phyloP scores from a whole-genome alignment of 495 filamentous ascomycete species.

The Penicillium egyptiacum region DNA sequence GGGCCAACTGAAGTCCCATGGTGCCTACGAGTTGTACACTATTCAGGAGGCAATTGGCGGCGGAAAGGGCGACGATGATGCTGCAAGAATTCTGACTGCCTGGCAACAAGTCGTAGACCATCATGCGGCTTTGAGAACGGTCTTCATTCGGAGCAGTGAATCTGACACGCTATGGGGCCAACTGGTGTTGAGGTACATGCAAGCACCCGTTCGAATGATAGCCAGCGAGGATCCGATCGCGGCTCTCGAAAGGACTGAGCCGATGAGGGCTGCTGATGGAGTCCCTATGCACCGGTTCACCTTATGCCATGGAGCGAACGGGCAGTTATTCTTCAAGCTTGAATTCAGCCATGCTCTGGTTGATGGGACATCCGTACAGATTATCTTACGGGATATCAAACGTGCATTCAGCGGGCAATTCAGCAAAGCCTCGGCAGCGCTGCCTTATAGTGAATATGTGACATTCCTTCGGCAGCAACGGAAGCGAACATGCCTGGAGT shows the following conservation, averaged over 20 bases:
- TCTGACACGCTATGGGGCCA: constrained; percentile 1
- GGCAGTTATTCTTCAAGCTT: constrained; percentile 33
- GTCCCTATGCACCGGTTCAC: neutral
- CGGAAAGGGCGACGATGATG: neutral
- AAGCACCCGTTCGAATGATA: constrained; percentile 12
- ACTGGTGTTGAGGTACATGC: constrained; percentile 19
- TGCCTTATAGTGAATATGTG: neutral
- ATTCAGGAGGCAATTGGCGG: too few relatives aligned
- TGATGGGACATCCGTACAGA: constrained; percentile 30
- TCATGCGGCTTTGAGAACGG: neutral
- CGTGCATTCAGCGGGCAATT: constrained; percentile 34
- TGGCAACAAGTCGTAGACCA: neutral
- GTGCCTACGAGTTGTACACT: constrained; percentile 24
- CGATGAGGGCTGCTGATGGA: neutral
- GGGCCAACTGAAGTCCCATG: constrained; percentile 39
- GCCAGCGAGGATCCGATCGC: neutral
- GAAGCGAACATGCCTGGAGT: neutral
- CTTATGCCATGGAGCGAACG: constrained; percentile 23
- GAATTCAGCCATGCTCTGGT: constrained; percentile 46
- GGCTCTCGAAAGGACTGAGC: neutral
- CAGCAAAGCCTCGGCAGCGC: neutral
- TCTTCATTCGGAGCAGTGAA: neutral
- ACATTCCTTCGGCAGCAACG: neutral
- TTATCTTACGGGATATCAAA: constrained; percentile 26
- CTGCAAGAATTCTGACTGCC: neutral